These are phyloP conservation scores for Nannizziopsis barbatae DNA, from an alignment of 2,329 filamentous ascomycete species.

Conservation along the genomic window DNA sequence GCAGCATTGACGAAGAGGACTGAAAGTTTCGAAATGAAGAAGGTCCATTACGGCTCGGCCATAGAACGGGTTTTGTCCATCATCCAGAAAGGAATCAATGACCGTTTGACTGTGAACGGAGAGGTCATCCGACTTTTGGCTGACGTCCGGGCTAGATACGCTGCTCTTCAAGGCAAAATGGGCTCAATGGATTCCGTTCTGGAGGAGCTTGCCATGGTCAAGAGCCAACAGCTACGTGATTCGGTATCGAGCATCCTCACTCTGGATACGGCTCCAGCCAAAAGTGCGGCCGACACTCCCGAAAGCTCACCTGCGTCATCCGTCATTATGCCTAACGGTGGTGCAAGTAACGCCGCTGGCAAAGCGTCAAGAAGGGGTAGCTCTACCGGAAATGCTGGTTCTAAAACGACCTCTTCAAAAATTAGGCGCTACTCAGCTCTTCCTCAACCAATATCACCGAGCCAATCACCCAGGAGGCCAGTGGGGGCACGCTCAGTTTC, in stretches of 20 bases:
- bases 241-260: slow-evolving; percentile 88
- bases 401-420: slow-evolving; percentile 32
- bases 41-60: slow-evolving; percentile 82
- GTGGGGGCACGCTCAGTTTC: slow-evolving; percentile 27
- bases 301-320: slow-evolving; percentile 61
- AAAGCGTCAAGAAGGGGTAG: slow-evolving; percentile 38
- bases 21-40: slow-evolving; percentile 90
- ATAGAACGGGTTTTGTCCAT: slow-evolving; percentile 85
- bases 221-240: slow-evolving; percentile 69
- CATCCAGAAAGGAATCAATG: slow-evolving; percentile 89
- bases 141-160: slow-evolving; percentile 76
- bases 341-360: slow-evolving; percentile 32
- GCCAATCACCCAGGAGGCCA: slow-evolving; percentile 26
- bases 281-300: slow-evolving; percentile 59
- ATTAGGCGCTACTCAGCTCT: slow-evolving; percentile 39
- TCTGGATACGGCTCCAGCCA: slow-evolving; percentile 61
- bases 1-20: slow-evolving; percentile 66
- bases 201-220: slow-evolving; percentile 54
- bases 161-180: slow-evolving; percentile 63
- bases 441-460: slow-evolving; percentile 28
- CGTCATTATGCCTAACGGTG: slow-evolving; percentile 43
- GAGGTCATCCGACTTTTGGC: slow-evolving; percentile 79
- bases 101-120: slow-evolving; percentile 91
- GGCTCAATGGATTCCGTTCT: slow-evolving; percentile 62
- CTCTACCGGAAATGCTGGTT: slow-evolving; percentile 32